phyloP scores from a whole-genome alignment of 306 rosid genomes.

The Vigna hirtella region DNA sequence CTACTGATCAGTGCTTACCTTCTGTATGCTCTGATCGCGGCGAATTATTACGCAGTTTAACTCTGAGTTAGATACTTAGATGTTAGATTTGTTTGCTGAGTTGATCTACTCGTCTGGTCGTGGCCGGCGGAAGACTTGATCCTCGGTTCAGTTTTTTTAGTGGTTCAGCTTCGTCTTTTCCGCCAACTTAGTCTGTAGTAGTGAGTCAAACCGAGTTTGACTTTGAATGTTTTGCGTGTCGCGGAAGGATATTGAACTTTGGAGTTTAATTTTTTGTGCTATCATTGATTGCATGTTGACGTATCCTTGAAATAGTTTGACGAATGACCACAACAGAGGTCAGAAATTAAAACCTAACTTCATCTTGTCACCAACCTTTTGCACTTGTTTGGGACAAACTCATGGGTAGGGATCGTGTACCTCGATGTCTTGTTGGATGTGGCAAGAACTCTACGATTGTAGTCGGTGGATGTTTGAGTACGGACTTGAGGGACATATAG shows the following conservation, averaged over 20 bases:
- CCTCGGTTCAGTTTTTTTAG: not conserved
- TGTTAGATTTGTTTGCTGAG: slow-evolving; percentile 7
- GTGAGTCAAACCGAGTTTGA: slow-evolving; percentile 37
- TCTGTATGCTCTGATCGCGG: not conserved
- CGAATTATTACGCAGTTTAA: slow-evolving; percentile 1
- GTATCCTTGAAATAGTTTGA: slow-evolving; percentile 2
- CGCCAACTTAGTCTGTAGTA: not conserved
- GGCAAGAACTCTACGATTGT: not conserved
- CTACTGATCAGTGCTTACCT: not conserved
- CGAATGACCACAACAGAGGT: not conserved
- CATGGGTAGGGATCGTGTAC: not conserved
- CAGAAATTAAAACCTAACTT: not conserved
- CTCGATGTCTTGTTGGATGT: not conserved
- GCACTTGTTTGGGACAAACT: not conserved
- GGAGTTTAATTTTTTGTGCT: not conserved
- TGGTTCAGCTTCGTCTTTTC: slow-evolving; percentile 12
- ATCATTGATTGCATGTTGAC: not conserved
- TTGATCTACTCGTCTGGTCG: slow-evolving; percentile 23
- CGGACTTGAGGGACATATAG: too few species aligned
- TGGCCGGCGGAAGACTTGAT: not conserved
- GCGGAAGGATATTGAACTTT: not conserved
- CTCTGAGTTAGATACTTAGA: not conserved
- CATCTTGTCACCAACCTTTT: not conserved
- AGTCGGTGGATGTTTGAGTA: not conserved
- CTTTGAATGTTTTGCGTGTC: not conserved